phyloP scores from a whole-genome alignment of 768 basidiomycete genomes.

The Galerina sulciceps region DNA sequence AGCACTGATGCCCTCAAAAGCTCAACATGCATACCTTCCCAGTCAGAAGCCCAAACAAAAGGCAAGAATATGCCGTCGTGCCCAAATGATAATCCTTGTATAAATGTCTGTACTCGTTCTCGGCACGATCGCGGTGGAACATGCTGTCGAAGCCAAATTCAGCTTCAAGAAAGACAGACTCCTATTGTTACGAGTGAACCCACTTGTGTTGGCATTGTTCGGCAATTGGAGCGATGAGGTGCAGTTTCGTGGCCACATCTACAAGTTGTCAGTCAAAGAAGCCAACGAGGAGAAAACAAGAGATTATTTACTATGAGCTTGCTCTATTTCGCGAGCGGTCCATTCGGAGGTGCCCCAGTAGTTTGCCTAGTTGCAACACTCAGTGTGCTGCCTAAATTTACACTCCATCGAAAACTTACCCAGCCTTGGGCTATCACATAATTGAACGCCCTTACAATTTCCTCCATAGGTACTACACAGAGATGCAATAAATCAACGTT shows the following conservation, averaged over 20 bases:
- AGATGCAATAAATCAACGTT: not conserved
- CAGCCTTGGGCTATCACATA: conserved; percentile 75
- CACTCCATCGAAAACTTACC: conserved; percentile 34
- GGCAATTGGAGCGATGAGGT: conserved; percentile 69
- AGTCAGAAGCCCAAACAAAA: conserved; percentile 73
- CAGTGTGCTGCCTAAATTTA: conserved; percentile 3
- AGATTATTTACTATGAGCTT: conserved; percentile 57
- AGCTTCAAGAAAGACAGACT: not conserved
- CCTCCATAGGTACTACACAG: conserved; percentile 66
- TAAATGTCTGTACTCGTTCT: conserved; percentile 73
- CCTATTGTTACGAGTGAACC: not conserved
- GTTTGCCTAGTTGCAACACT: conserved; percentile 44
- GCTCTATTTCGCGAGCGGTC: conserved; percentile 70
- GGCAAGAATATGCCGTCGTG: conserved; percentile 75
- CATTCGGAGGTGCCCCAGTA: conserved; percentile 85
- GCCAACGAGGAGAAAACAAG: not conserved
- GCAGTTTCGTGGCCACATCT: conserved; percentile 72
- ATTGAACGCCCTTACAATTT: conserved; percentile 83
- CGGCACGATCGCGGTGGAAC: conserved; percentile 80
- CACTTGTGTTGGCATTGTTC: conserved; percentile 81
- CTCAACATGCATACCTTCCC: conserved; percentile 56
- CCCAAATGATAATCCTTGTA: conserved; percentile 72
- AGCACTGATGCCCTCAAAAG: not conserved
- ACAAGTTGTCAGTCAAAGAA: not conserved
- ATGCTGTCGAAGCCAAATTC: conserved; percentile 43